A percentile compares a stretch with the other conserved stretches of the same genome.
Conservation (phyloP, 352 stramenopile genomes). For the Globisporangium ultimum region DNA sequence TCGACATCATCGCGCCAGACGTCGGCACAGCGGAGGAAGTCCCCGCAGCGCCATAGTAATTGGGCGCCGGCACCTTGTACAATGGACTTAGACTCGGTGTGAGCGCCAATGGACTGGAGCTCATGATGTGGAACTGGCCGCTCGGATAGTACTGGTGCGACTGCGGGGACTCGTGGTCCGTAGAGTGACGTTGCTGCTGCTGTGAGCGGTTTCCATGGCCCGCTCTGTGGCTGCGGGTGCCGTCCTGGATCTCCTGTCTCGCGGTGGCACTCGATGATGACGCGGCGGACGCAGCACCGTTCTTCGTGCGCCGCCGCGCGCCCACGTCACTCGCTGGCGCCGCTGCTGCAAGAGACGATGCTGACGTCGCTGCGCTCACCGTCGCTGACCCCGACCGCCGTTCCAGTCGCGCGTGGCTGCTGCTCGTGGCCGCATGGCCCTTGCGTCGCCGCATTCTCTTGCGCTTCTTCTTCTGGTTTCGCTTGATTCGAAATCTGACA, state of each 20-base stretch:
- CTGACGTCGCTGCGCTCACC: not conserved
- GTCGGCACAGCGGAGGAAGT: conserved; percentile 17
- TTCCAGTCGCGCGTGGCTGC: not conserved
- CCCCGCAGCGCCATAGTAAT: conserved; percentile 12
- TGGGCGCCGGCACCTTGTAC: conserved; percentile 29
- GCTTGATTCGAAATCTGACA: conserved; percentile 6
- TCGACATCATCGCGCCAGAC: conserved; percentile 1
- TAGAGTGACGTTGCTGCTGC: not conserved
- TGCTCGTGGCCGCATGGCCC: conserved; percentile 5
- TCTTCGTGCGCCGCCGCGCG: conserved; percentile 1
- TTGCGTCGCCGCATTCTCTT: not conserved
- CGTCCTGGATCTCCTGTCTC: not conserved
- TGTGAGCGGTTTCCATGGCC: conserved; percentile 4
- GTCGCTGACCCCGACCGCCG: not conserved
- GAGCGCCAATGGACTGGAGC: conserved; percentile 37
- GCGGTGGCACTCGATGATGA: not conserved
- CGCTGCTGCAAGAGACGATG: not conserved
- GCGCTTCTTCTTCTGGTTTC: not conserved
- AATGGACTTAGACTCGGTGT: conserved; percentile 40
- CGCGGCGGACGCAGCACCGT: not conserved
- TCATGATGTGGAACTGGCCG: conserved; percentile 28
- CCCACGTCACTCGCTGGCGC: conserved; percentile 8
- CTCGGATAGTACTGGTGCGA: conserved; percentile 25
- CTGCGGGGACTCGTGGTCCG: not conserved
- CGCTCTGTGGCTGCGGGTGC: conserved; percentile 11